These are phyloP conservation scores for Fomitopsis serialis DNA, from an alignment of 768 basidiomycete genomes.

Conservation along the genomic window DNA sequence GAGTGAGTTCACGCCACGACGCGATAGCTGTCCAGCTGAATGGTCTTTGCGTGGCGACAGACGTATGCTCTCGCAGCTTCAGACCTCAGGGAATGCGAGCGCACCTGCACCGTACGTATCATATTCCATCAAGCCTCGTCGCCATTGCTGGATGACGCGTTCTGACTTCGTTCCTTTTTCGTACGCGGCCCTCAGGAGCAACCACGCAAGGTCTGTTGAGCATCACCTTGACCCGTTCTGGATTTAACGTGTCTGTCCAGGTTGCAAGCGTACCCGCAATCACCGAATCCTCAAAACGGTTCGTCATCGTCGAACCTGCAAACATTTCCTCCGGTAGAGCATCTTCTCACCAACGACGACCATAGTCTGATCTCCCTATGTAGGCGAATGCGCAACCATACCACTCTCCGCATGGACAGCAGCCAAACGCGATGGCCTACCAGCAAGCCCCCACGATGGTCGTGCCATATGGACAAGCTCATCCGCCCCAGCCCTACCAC, in stretches of 20 bases:
- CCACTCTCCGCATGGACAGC: neutral
- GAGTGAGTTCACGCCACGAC: constrained; percentile 24
- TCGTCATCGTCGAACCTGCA: neutral
- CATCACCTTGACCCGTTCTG: no score
- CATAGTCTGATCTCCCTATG: neutral
- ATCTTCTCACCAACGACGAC: neutral
- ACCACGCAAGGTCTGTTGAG: no score
- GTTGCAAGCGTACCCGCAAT: no score
- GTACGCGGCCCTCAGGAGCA: no score
- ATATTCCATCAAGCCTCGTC: no score
- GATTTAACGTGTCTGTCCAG: neutral
- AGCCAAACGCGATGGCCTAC: neutral
- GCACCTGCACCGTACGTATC: no score
- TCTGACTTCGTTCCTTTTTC: no score
- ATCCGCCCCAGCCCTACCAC: neutral
- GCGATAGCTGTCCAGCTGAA: neutral
- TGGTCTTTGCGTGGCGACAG: neutral
- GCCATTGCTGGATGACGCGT: no score
- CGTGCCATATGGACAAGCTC: neutral
- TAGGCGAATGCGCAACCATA: neutral
- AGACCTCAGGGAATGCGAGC: neutral
- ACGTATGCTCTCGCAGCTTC: constrained; percentile 1
- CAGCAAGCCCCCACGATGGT: neutral
- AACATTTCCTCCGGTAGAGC: neutral
- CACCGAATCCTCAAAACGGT: neutral